Percentiles rank a stretch among this genome's conserved stretches.
These are phyloP conservation scores for Citrullus colocynthis DNA, from an alignment of 306 rosid species.

Conservation along the genomic window DNA sequence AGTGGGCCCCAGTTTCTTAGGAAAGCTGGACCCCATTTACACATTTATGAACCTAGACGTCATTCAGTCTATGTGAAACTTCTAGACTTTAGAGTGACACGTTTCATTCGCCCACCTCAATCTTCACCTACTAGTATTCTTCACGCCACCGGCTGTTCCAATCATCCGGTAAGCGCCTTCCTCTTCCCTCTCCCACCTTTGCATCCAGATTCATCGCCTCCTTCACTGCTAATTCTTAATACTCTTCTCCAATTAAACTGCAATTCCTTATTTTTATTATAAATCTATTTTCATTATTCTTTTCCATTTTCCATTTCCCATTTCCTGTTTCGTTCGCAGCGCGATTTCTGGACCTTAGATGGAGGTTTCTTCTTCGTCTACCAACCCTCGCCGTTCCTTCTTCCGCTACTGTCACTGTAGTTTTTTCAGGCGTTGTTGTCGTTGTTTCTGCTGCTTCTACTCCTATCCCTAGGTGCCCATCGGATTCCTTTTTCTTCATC, in stretches of 20 bases:
- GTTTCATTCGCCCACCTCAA: not conserved
- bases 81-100: not conserved
- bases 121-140: not conserved
- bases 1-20: not conserved
- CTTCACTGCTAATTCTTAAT: not conserved
- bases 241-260: not conserved
- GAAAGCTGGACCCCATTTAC: not conserved
- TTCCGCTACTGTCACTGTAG: conserved; percentile 31
- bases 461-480: conserved; percentile 15
- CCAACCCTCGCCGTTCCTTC: conserved; percentile 15
- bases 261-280: not conserved
- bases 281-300: not conserved
- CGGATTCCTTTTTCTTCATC: not conserved
- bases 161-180: not conserved
- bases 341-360: conserved; percentile 7
- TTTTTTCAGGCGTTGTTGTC: conserved; percentile 39
- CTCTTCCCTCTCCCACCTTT: not conserved
- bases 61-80: not conserved
- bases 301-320: not conserved
- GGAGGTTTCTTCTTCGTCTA: conserved; percentile 27
- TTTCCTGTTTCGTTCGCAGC: not conserved
- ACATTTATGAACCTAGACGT: conserved; percentile 10
- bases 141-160: conserved; percentile 16
- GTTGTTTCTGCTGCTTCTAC: conserved; percentile 54
- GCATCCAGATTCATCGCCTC: conserved; percentile 13